phyloP scores from a whole-genome alignment of 345 rosid genomes.

The Hypericum perforatum region DNA sequence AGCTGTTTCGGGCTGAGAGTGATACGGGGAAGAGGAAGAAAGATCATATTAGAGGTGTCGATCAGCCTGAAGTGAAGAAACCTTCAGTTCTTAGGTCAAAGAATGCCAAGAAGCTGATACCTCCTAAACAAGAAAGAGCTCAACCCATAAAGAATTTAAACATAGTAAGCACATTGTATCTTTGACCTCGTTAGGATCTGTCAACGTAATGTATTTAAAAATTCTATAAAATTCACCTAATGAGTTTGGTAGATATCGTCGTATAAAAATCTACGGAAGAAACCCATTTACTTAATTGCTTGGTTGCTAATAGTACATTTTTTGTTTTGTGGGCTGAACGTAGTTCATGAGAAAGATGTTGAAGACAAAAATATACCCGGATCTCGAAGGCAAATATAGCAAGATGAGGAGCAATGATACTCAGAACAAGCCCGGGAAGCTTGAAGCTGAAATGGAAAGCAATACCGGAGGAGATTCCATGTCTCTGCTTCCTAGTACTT shows the following conservation, averaged over 20 bases:
- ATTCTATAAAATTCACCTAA: conserved; percentile 52
- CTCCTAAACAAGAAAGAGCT: conserved; percentile 42
- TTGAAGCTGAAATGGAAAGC: conserved; percentile 3
- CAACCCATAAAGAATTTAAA: conserved; percentile 37
- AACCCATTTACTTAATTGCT: not conserved
- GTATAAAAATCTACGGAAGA: not conserved
- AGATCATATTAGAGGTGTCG: conserved; percentile 15
- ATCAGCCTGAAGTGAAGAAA: conserved; percentile 17
- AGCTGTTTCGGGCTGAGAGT: conserved; percentile 61
- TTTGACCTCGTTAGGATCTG: no score
- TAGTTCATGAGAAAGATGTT: conserved; percentile 81
- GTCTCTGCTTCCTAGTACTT: no score
- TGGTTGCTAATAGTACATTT: not conserved
- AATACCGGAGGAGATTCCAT: no score
- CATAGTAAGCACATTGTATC: no score
- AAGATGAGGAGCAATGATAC: conserved; percentile 17
- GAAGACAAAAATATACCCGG: conserved; percentile 88
- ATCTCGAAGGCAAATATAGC: conserved; percentile 34
- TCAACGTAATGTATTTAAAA: no score
- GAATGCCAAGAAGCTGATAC: conserved; percentile 50
- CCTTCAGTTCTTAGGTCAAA: conserved; percentile 18
- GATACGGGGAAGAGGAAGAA: conserved; percentile 24
- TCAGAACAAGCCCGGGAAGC: conserved; percentile 20
- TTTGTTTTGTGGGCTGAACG: not conserved
- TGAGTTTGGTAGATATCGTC: conserved; percentile 8